phyloP scores from a whole-genome alignment of 768 basidiomycete genomes.

The Leccinum arenicola region DNA sequence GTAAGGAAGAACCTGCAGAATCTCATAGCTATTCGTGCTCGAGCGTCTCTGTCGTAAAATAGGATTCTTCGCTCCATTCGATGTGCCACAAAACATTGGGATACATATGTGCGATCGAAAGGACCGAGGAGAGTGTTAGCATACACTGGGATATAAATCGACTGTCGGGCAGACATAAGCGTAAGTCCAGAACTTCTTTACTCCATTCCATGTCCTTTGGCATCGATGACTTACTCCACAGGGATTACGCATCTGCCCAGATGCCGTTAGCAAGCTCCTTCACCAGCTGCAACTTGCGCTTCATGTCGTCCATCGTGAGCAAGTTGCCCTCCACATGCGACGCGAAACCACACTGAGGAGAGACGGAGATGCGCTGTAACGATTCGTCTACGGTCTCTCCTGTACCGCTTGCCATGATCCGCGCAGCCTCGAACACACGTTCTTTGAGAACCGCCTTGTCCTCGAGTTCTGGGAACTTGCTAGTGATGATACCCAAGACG shows the following conservation, averaged over 20 bases:
- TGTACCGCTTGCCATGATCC: background rate
- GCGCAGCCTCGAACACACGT: background rate
- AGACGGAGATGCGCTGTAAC: background rate
- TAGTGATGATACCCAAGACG: conserved; percentile 43
- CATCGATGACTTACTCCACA: background rate
- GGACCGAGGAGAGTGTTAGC: too few relatives aligned
- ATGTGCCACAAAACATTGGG: background rate
- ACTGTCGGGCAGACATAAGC: background rate
- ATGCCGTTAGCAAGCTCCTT: background rate
- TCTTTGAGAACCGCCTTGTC: conserved; percentile 22
- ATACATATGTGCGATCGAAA: background rate
- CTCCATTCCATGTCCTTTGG: background rate
- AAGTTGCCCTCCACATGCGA: background rate
- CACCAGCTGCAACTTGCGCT: background rate
- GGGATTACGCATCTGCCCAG: background rate
- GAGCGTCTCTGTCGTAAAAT: too few relatives aligned
- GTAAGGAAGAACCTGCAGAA: too few relatives aligned
- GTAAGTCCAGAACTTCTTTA: background rate
- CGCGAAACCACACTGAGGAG: background rate
- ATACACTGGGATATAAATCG: background rate
- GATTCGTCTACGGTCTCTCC: background rate
- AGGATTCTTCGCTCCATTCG: too few relatives aligned
- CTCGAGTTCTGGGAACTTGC: conserved; percentile 43
- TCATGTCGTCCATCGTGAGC: background rate
- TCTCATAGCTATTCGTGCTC: too few relatives aligned